A percentile compares a stretch with the other conserved stretches of the same genome.
These are phyloP conservation scores for Botrytis tulipae DNA, from an alignment of 2,329 filamentous ascomycete genomes.

Conservation along the genomic window DNA sequence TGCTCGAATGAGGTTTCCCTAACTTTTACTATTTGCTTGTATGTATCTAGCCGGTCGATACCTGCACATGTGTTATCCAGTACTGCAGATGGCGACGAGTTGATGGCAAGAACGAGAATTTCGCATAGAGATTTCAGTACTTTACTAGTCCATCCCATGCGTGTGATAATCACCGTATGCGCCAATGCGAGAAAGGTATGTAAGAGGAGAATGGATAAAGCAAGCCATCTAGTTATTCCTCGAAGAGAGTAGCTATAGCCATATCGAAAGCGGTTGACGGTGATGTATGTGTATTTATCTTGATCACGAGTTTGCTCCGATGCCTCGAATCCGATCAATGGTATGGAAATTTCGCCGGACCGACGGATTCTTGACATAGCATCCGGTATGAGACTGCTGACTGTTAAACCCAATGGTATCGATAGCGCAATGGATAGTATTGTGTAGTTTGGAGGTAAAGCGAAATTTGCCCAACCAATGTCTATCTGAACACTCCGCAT, in stretches of 20 bases:
- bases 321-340: neutral
- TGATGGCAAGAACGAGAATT: neutral
- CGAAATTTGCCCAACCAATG: too few species aligned
- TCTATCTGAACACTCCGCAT: too few species aligned
- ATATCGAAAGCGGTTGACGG: neutral
- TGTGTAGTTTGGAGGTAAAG: too few species aligned
- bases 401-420: too few species aligned
- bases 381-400: too few species aligned
- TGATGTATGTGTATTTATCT: neutral
- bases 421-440: too few species aligned
- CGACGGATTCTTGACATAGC: too few species aligned
- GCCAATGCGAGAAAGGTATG: neutral
- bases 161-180: neutral
- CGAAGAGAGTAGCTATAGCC: neutral
- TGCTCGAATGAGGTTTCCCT: neutral
- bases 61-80: neutral
- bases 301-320: neutral
- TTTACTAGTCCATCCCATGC: neutral
- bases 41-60: neutral
- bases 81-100: neutral
- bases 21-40: neutral
- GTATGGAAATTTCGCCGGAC: too few species aligned
- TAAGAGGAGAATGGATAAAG: neutral
- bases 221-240: neutral
- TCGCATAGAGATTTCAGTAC: neutral